A percentile compares a stretch with the other conserved stretches of the same genome.
Evolutionary conservation across 768 basidiomycete genomes (phyloP).

Genomic region (Nidularia sp.): DNA sequence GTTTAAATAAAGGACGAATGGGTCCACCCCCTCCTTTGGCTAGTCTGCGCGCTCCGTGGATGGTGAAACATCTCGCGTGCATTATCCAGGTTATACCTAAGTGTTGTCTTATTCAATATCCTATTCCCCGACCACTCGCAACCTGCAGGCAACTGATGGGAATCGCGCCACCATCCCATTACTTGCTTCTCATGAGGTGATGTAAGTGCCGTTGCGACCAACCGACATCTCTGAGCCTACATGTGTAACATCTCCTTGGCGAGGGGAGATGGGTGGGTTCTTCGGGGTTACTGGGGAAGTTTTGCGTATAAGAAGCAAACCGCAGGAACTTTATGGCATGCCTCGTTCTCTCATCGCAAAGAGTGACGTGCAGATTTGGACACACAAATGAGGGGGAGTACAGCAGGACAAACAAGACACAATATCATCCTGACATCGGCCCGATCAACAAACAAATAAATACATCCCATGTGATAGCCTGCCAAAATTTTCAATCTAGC

Average conservation of each 20-base stretch:
- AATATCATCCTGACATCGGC: neutral
- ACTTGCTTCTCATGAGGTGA: neutral
- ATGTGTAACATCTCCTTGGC: neutral
- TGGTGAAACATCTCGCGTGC: too few relatives aligned
- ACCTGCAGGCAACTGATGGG: neutral
- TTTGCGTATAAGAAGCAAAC: too few relatives aligned
- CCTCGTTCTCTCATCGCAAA: too few relatives aligned
- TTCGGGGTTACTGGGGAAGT: too few relatives aligned
- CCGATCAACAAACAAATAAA: conserved; percentile 4
- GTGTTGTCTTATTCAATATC: too few relatives aligned
- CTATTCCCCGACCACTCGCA: neutral
- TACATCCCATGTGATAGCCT: neutral
- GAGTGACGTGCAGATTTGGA: too few relatives aligned
- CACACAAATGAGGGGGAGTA: too few relatives aligned
- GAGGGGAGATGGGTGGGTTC: neutral
- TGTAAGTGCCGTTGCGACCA: neutral
- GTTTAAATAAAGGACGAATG: too few relatives aligned
- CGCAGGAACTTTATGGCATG: too few relatives aligned
- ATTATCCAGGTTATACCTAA: too few relatives aligned
- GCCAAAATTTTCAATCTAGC: neutral
- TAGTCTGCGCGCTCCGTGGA: too few relatives aligned
- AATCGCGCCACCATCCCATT: neutral
- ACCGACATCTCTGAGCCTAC: neutral
- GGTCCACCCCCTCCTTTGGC: too few relatives aligned
- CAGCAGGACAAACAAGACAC: neutral